phyloP scores from a whole-genome alignment of 2,329 filamentous ascomycete species.

The Pseudocercospora musae region DNA sequence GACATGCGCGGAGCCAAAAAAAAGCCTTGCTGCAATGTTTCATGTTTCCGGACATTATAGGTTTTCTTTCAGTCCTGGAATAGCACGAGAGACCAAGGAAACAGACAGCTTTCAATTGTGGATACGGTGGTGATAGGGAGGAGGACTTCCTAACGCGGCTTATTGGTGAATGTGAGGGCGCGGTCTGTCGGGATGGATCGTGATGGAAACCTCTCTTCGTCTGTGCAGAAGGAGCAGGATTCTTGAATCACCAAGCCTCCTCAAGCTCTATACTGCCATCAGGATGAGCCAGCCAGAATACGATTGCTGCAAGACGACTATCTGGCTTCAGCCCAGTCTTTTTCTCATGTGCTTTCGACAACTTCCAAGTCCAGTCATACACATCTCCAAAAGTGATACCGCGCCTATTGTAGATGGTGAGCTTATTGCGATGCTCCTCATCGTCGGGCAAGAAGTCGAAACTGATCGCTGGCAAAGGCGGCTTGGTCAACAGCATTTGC shows the following conservation, averaged over 20 bases:
- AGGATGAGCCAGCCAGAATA: slow-evolving; percentile 3
- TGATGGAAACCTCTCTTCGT: not conserved
- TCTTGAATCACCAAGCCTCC: not conserved
- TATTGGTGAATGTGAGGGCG: no score
- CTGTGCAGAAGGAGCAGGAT: not conserved
- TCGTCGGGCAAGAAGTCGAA: slow-evolving; percentile 8
- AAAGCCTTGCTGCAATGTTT: no score
- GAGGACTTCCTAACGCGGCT: no score
- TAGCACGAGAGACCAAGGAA: no score
- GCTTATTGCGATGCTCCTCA: not conserved
- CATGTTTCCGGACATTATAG: no score
- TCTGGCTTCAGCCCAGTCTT: not conserved
- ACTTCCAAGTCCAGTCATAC: slow-evolving; percentile 16
- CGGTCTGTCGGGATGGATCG: not conserved
- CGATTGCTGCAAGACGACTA: slow-evolving; percentile 1
- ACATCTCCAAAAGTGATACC: slow-evolving; percentile 14
- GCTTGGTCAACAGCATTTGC: slow-evolving; percentile 10
- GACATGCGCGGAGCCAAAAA: no score
- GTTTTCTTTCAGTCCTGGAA: no score
- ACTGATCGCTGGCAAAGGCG: slow-evolving; percentile 8
- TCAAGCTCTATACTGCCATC: not conserved
- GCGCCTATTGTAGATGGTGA: slow-evolving; percentile 9
- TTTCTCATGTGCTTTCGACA: slow-evolving; percentile 1
- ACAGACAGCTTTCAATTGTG: no score
- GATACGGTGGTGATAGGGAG: no score